Evolutionary conservation across 768 basidiomycete genomes (phyloP).

Genomic region (Leccinum uliginosum): DNA sequence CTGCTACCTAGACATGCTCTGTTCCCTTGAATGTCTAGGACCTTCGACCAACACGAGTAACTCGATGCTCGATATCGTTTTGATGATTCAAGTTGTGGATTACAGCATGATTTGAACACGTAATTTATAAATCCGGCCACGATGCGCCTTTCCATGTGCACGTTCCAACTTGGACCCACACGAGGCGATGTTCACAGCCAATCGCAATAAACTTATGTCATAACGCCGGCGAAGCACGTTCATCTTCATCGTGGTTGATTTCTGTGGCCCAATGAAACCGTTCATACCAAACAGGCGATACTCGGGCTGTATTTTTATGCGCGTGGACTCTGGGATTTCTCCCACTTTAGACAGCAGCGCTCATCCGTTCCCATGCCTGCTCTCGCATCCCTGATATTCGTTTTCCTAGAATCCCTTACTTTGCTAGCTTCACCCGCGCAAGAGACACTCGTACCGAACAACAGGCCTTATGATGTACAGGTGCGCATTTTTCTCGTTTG

Average conservation of each 20-base stretch:
- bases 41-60: background rate
- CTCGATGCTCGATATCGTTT: background rate
- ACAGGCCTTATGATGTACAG: slow-evolving; percentile 48
- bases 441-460: slow-evolving; percentile 18
- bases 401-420: slow-evolving; percentile 4
- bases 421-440: slow-evolving; percentile 29
- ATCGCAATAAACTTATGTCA: slow-evolving; percentile 18
- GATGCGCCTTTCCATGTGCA: slow-evolving; percentile 4
- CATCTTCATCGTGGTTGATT: slow-evolving; percentile 26
- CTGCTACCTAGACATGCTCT: background rate
- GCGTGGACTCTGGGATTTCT: background rate
- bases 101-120: background rate
- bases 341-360: background rate
- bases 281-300: background rate
- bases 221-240: slow-evolving; percentile 27
- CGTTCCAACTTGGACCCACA: slow-evolving; percentile 14
- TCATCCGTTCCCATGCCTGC: slow-evolving; percentile 14
- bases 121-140: background rate
- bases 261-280: slow-evolving; percentile 12
- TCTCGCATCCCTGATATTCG: slow-evolving; percentile 6
- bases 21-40: slow-evolving; percentile 3
- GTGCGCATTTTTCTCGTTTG: slow-evolving; percentile 23
- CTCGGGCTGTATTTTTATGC: background rate
- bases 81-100: background rate
- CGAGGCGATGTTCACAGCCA: slow-evolving; percentile 5